phyloP scores from a whole-genome alignment of 2,329 filamentous ascomycete species.

The Alternaria viburni region DNA sequence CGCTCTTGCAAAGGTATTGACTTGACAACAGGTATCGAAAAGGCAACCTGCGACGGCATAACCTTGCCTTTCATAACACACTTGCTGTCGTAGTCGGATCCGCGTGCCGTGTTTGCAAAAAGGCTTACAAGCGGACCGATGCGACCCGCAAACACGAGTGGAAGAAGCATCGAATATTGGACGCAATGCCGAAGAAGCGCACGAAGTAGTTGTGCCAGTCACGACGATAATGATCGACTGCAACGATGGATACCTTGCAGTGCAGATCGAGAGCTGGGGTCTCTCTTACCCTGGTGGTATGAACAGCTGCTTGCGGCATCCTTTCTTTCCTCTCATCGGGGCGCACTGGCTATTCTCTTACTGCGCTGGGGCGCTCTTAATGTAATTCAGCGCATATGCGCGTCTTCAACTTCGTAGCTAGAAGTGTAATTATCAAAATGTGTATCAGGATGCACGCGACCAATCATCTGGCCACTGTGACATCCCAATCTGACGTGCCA shows the following conservation, averaged over 20 bases:
- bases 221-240: neutral
- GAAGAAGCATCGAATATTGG: slow-evolving; percentile 11
- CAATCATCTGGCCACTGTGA: neutral
- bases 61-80: neutral
- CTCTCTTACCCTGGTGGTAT: neutral
- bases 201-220: neutral
- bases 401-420: neutral
- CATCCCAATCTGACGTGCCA: neutral
- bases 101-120: slow-evolving; percentile 9
- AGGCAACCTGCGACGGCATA: slow-evolving; percentile 18
- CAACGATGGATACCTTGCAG: neutral
- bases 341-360: neutral
- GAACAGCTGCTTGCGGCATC: neutral
- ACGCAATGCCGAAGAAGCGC: slow-evolving; percentile 17
- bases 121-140: slow-evolving; percentile 12
- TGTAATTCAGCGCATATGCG: neutral
- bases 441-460: too few species aligned
- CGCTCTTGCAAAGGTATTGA: neutral
- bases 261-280: slow-evolving; percentile 15
- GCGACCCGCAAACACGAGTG: slow-evolving; percentile 24
- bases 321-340: neutral
- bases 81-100: neutral
- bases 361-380: neutral
- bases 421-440: neutral
- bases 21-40: slow-evolving; percentile 11